Base-by-base conservation (phyloP, 2,329 filamentous ascomycete species). In the Sporothrix dimorphospora region DNA sequence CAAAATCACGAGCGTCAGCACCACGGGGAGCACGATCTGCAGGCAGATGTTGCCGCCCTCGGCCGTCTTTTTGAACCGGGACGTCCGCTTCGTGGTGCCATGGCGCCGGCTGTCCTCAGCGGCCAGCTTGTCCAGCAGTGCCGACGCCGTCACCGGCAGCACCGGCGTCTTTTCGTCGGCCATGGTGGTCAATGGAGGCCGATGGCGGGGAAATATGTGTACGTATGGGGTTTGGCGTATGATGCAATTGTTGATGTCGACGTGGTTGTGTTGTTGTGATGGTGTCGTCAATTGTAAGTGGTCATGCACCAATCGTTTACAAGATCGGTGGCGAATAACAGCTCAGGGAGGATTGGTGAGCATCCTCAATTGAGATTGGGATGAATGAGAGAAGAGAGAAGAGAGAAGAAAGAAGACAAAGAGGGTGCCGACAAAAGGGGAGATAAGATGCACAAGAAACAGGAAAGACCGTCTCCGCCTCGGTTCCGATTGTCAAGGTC, bases 111-210 rank as follows among this genome's bases (percentile, higher is more conserved):
- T 42, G 40, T 72, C 71, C 30, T 73, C 68, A 55, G 69, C 72
- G 19, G 59, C 69, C 68, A 68, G 61, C 72, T 73, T 71, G 49
- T 61, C 71, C 51, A 19, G 51, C 27, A 4, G 27, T 16, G 47
- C 42, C 61, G 34, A 16, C 6, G 66, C 45, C 68, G 55, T 21
- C 24, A 69, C 34, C 69, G 66, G 72, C 59, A 72, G 72, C 67
- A 94, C 85, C 72, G 91, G 91, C 68, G 90, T 92, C 72, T 83
- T 84, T 82, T 93, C 91, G 79, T 83, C 76, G 24, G 82, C 75
- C 82, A 83, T 84, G 73, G 76, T 47, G 73, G n/a, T n/a, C n/a
- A n/a, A n/a, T n/a, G n/a, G n/a, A n/a, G 73, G 19, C 53, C 24
- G 3, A n/a, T 30, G 63, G 24, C 61, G 12, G 24, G n/a, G n/a